Conservation (phyloP, 306 rosid genomes). For the Pueraria montana region DNA sequence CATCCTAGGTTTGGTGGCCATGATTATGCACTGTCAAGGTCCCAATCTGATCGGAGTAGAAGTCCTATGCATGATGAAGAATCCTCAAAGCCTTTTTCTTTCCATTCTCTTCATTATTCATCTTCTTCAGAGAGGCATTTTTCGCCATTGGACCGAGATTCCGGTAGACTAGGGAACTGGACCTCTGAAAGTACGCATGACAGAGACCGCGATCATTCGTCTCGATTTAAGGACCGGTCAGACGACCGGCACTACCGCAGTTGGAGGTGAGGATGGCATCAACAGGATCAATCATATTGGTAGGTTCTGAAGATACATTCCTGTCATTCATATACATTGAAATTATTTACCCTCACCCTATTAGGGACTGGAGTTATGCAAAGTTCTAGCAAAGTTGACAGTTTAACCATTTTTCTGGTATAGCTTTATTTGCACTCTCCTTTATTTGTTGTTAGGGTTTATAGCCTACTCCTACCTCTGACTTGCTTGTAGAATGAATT, state of each 20-base stretch:
- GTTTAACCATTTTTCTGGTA: constrained; percentile 42
- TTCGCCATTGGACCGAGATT: constrained; percentile 53
- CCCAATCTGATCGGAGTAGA: constrained; percentile 64
- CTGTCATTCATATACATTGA: constrained; percentile 16
- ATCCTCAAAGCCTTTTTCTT: constrained; percentile 47
- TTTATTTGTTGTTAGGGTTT: neutral
- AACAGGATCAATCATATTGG: constrained; percentile 30
- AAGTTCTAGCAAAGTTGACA: constrained; percentile 40
- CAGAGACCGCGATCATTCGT: constrained; percentile 51
- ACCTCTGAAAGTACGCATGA: constrained; percentile 49
- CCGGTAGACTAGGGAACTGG: constrained; percentile 52
- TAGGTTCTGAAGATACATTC: constrained; percentile 33
- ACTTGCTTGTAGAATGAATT: constrained; percentile 21
- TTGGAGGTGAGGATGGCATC: constrained; percentile 55
- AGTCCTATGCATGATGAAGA: constrained; percentile 63
- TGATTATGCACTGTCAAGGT: constrained; percentile 57
- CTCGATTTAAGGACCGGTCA: constrained; percentile 52
- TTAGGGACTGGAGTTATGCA: constrained; percentile 46
- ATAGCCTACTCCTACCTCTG: neutral
- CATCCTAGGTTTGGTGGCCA: constrained; percentile 69
- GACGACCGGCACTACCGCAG: constrained; percentile 62
- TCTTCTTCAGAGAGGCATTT: constrained; percentile 50
- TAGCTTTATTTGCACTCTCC: constrained; percentile 21
- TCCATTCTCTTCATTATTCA: constrained; percentile 58
- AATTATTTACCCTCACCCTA: constrained; percentile 26